Percentiles rank a stretch among this genome's conserved stretches.
phyloP scores from a whole-genome alignment of 2,329 filamentous ascomycete genomes.

The Curvularia spicifera region DNA sequence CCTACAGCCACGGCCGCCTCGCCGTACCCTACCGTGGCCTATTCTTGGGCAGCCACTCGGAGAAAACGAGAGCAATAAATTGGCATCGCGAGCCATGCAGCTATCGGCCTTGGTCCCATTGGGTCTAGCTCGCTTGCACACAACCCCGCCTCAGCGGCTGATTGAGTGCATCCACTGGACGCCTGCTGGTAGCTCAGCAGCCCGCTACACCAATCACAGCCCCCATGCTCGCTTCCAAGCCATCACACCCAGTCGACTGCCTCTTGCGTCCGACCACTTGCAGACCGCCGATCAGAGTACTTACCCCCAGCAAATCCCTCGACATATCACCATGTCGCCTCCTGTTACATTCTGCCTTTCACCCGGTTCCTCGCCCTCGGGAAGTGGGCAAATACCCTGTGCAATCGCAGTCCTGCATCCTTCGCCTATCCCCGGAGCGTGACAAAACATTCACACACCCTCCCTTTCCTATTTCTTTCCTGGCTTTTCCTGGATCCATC shows the following conservation, averaged over 20 bases:
- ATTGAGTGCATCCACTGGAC: constrained; percentile 40
- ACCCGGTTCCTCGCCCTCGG: constrained; percentile 34
- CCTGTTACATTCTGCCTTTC: constrained; percentile 32
- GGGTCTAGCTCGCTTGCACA: constrained; percentile 19
- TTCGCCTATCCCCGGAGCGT: constrained; percentile 15
- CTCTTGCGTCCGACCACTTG: constrained; percentile 34
- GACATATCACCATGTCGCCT: constrained; percentile 37
- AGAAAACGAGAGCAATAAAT: neutral
- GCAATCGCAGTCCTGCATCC: constrained; percentile 22
- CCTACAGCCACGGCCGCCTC: neutral
- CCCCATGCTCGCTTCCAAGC: constrained; percentile 22
- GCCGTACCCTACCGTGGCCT: neutral
- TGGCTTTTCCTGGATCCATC: constrained; percentile 9
- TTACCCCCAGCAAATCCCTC: constrained; percentile 28
- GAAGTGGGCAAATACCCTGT: constrained; percentile 20
- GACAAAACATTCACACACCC: constrained; percentile 16
- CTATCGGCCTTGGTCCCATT: constrained; percentile 13
- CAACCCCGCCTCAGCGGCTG: constrained; percentile 46
- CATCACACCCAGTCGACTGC: constrained; percentile 32
- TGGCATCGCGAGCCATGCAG: constrained; percentile 12
- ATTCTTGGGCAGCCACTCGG: constrained; percentile 10
- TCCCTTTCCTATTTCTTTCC: constrained; percentile 14
- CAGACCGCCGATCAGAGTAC: constrained; percentile 33
- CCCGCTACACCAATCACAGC: constrained; percentile 41
- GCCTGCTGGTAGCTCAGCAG: constrained; percentile 33